Conservation (phyloP, 1,139 yeast species). For the Fermentozyma sake region DNA sequence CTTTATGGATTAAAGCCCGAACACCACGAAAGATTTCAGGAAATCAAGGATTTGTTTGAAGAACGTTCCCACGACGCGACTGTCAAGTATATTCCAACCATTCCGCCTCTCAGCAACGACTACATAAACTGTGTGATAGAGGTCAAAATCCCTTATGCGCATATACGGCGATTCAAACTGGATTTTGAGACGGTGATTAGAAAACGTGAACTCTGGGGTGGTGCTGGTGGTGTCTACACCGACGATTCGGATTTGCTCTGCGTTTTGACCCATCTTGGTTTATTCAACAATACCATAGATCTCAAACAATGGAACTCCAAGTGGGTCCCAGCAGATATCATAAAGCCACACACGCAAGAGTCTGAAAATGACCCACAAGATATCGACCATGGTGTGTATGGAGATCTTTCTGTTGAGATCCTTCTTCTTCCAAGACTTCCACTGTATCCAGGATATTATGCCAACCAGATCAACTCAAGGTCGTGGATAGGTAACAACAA, state of each 20-base stretch:
- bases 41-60: slow-evolving; percentile 24
- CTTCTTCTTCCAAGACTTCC: slow-evolving; percentile 65
- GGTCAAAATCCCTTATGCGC: slow-evolving; percentile 55
- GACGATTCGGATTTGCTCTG: slow-evolving; percentile 87
- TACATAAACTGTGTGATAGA: slow-evolving; percentile 60
- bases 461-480: slow-evolving; percentile 70
- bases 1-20: slow-evolving; percentile 35
- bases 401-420: slow-evolving; percentile 67
- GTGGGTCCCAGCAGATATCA: slow-evolving; percentile 26
- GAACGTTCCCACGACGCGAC: slow-evolving; percentile 20
- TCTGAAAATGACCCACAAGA: slow-evolving; percentile 8
- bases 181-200: slow-evolving; percentile 30
- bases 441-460: slow-evolving; percentile 56
- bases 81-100: slow-evolving; percentile 32
- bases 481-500: slow-evolving; percentile 51
- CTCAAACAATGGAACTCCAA: slow-evolving; percentile 32
- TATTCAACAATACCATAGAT: slow-evolving; percentile 34
- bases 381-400: slow-evolving; percentile 12
- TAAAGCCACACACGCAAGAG: slow-evolving; percentile 17
- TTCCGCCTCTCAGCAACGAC: slow-evolving; percentile 47
- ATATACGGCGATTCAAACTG: slow-evolving; percentile 23
- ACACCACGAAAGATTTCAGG: slow-evolving; percentile 27
- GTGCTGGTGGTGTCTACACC: slow-evolving; percentile 70
- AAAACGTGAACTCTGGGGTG: slow-evolving; percentile 77
- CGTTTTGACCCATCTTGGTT: slow-evolving; percentile 71